Conservation (phyloP, 129 eudicot genomes). For the Kitagawia praeruptora region DNA sequence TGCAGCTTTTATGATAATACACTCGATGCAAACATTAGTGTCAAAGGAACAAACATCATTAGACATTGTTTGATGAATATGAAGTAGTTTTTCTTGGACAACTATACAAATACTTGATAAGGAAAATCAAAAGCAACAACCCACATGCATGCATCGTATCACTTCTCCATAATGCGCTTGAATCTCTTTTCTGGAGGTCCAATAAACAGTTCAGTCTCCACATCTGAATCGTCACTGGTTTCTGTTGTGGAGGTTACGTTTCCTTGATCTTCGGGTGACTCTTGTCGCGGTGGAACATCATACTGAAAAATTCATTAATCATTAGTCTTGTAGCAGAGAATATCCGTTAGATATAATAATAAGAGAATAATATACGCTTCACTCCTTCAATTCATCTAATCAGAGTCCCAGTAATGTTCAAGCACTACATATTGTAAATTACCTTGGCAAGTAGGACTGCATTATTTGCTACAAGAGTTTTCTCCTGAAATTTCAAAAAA, state of each 20-base stretch:
- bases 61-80: not conserved
- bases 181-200: slow-evolving; percentile 27
- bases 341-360: too few species aligned
- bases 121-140: not conserved
- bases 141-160: not conserved
- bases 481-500: not conserved
- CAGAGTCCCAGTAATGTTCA: too few species aligned
- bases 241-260: not conserved
- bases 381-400: not conserved
- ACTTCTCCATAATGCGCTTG: slow-evolving; percentile 4
- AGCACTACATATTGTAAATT: not conserved
- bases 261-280: not conserved
- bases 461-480: not conserved
- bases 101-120: not conserved
- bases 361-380: not conserved
- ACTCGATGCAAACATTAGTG: not conserved
- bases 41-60: not conserved
- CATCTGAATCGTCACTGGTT: slow-evolving; percentile 6
- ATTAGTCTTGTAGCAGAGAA: not conserved
- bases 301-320: not conserved
- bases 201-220: slow-evolving; percentile 28
- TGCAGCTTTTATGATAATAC: not conserved
- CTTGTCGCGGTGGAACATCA: slow-evolving; percentile 5
- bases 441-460: slow-evolving; percentile 4
- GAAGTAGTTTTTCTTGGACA: not conserved